phyloP scores from a whole-genome alignment of 768 basidiomycete species.

The Termitomyces sp. region DNA sequence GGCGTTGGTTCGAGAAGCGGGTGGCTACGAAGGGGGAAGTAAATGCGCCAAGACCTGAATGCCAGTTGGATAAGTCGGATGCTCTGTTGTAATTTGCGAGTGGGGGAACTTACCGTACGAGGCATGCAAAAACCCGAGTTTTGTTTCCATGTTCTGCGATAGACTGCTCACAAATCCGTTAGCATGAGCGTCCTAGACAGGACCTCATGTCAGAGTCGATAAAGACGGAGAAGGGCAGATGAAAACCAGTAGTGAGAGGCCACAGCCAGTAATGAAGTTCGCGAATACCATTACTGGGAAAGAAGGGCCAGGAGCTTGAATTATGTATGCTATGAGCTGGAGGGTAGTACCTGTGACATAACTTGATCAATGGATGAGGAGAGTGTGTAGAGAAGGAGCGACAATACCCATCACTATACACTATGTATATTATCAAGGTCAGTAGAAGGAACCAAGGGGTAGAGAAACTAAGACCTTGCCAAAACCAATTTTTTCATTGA shows the following conservation, averaged over 20 bases:
- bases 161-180: constrained; percentile 54
- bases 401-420: constrained; percentile 22
- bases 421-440: constrained; percentile 2
- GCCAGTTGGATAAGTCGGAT: neutral
- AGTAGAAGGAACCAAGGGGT: neutral
- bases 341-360: constrained; percentile 34
- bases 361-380: neutral
- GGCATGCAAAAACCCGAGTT: constrained; percentile 54
- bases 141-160: constrained; percentile 38
- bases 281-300: constrained; percentile 50
- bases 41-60: constrained; percentile 43
- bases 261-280: constrained; percentile 48
- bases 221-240: neutral
- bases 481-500: constrained; percentile 45
- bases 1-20: constrained; percentile 48
- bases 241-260: constrained; percentile 43
- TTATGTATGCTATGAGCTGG: constrained; percentile 43
- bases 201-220: neutral
- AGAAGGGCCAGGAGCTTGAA: constrained; percentile 47
- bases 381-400: neutral
- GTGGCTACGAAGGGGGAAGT: constrained; percentile 64
- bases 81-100: too few species aligned
- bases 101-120: constrained; percentile 37
- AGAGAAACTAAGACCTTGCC: constrained; percentile 38
- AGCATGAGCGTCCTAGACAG: constrained; percentile 47